Percentiles rank a stretch among this genome's conserved stretches.
Evolutionary conservation across 306 rosid species (phyloP).

Genomic region (Cucumis cinereus): DNA sequence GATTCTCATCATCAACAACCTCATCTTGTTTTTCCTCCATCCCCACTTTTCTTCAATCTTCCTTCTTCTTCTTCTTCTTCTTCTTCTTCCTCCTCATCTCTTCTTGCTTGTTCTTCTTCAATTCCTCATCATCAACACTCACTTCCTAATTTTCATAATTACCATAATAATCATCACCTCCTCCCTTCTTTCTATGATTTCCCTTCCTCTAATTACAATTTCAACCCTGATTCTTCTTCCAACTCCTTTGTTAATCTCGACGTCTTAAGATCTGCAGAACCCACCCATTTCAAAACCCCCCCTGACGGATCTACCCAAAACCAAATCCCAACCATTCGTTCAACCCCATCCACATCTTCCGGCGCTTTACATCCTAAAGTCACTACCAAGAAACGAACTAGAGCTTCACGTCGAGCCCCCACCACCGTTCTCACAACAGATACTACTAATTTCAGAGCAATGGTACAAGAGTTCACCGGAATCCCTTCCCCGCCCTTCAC

Average conservation of each 20-base stretch:
- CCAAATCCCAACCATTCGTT: neutral
- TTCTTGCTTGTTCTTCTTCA: neutral
- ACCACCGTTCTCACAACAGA: conserved; percentile 89
- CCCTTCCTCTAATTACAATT: conserved; percentile 13
- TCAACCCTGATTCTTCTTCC: conserved; percentile 18
- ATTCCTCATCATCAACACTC: conserved; percentile 7
- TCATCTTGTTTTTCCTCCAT: conserved; percentile 12
- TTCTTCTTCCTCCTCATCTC: neutral
- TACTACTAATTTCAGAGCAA: conserved; percentile 83
- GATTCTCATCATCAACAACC: conserved; percentile 30
- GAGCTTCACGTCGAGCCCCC: conserved; percentile 86
- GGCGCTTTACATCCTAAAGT: conserved; percentile 4
- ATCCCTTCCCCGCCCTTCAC: conserved; percentile 84
- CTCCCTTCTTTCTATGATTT: conserved; percentile 10
- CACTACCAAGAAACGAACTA: conserved; percentile 62
- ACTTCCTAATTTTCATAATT: conserved; percentile 5
- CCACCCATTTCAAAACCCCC: conserved; percentile 9
- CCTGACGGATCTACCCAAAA: neutral
- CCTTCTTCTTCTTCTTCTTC: no score
- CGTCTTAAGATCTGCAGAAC: conserved; percentile 25
- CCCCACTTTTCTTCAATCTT: conserved; percentile 17
- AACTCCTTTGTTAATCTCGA: conserved; percentile 28
- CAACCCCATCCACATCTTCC: neutral
- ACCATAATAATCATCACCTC: conserved; percentile 24
- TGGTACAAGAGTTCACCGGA: conserved; percentile 97